Evolutionary conservation across 2,329 filamentous ascomycete genomes (phyloP).

Genomic region (Beauveria bassiana): DNA sequence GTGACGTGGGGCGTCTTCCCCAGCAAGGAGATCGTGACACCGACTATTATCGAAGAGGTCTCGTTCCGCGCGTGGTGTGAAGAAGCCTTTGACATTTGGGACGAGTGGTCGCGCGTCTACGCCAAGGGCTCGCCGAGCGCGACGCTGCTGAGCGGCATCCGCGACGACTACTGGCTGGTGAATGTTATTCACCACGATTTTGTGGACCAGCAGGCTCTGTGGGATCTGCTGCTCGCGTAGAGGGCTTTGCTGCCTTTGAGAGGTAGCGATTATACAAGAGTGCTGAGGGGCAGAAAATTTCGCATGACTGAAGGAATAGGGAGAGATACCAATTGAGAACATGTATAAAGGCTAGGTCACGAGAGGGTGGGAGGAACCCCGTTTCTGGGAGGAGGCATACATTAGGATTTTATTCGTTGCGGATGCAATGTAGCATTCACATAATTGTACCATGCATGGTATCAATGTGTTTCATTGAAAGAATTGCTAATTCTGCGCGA

Average conservation of each 20-base stretch:
- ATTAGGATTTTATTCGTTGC: background rate
- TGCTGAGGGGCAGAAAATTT: background rate
- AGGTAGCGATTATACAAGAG: background rate
- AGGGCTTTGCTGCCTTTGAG: background rate
- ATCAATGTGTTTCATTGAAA: background rate
- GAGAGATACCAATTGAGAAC: background rate
- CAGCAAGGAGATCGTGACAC: slow-evolving; percentile 91
- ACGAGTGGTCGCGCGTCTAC: slow-evolving; percentile 87
- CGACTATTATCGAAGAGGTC: slow-evolving; percentile 93
- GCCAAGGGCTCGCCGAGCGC: slow-evolving; percentile 64
- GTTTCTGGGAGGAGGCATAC: background rate
- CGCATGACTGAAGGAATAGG: background rate
- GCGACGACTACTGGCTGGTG: slow-evolving; percentile 75
- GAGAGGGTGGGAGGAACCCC: background rate
- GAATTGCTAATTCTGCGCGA: background rate
- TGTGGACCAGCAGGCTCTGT: slow-evolving; percentile 62
- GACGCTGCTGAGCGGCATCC: slow-evolving; percentile 59
- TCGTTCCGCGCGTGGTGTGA: slow-evolving; percentile 92
- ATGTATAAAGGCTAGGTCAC: background rate
- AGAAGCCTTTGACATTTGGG: slow-evolving; percentile 93
- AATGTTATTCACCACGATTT: slow-evolving; percentile 83
- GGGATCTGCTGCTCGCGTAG: slow-evolving; percentile 49
- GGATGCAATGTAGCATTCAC: background rate
- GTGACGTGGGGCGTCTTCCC: slow-evolving; percentile 97
- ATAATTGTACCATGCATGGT: too few relatives aligned